Evolutionary conservation across 768 basidiomycete genomes (phyloP), one percentile per base, ranked within the genome.

Genomic region (Rhizopogon roseolus): DNA sequence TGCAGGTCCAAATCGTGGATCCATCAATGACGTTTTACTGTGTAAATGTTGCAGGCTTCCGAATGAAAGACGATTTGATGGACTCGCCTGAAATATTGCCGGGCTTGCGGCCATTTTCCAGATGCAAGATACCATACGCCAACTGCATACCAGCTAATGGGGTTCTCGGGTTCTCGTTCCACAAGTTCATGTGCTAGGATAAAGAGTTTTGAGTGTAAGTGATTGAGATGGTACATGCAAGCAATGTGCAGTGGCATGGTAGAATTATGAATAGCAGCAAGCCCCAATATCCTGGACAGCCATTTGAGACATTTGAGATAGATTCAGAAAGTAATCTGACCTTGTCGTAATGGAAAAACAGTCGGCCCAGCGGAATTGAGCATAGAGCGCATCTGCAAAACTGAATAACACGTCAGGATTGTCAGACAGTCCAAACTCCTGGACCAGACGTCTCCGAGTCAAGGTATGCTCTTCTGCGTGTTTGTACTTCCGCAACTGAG

Each of bases 141-240:
- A 22, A 98, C 97, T 4, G 97, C 93, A 70, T 98, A 99, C 97
- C 97, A 99, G 61, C 92, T 95, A 50, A 92, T 81, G 0, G 93
- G 86, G 41, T 90, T 88, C 64, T 94, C 91, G 0, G 97, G 95
- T 65, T 98, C 95, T 44, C 83, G 84, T 52, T 98, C 92, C 16
- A 98, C 94, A 66, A 99, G 81, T 64, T 97, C 92, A 63, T 98
- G 97, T 0, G 97, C 97, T 38, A 98, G 80, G 57, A 99, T 88
- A 73, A 98, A 99, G 6, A 99, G 81, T 61, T 88, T 88, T 3
- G 95, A 94, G 62, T 95, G 90, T 10, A 98, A 74, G 66, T 96
- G 87, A 25, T 86, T 82, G 17, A 98, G 77, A 69, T 99, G 96
- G 65, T 95, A 90, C 92, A 98, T 96, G 80, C 96, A 98, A 4